Evolutionary conservation across 1,139 yeast species (phyloP).

Genomic region (Suhomyces bolitotheri): DNA sequence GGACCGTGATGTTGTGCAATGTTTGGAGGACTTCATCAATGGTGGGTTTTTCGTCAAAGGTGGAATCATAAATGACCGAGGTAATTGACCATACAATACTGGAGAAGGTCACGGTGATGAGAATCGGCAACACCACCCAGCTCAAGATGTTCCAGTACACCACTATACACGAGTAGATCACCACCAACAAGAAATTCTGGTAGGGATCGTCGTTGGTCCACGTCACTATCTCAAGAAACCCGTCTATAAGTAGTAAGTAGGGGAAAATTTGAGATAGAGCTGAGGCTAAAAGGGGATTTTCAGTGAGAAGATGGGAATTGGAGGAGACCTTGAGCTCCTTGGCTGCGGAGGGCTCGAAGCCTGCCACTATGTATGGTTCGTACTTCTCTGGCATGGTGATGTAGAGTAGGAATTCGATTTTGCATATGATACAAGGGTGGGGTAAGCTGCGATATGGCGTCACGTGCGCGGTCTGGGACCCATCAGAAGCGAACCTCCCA

Average conservation of each 20-base stretch:
- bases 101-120: conserved; percentile 37
- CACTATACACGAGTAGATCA: conserved; percentile 40
- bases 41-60: conserved; percentile 51
- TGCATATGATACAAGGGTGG: conserved; percentile 14
- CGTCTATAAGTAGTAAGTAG: conserved; percentile 46
- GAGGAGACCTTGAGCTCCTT: conserved; percentile 30
- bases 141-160: conserved; percentile 46
- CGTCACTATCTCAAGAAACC: conserved; percentile 46
- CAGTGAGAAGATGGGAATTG: conserved; percentile 34
- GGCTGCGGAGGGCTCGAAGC: conserved; percentile 42
- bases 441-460: no score
- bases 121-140: conserved; percentile 38
- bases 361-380: conserved; percentile 24
- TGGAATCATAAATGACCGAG: conserved; percentile 45
- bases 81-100: conserved; percentile 49
- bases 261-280: conserved; percentile 53
- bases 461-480: no score
- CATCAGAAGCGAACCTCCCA: no score
- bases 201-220: conserved; percentile 60
- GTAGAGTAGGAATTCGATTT: background rate
- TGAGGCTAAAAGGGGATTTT: conserved; percentile 48
- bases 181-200: conserved; percentile 47
- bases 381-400: conserved; percentile 16
- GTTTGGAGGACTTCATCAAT: conserved; percentile 57
- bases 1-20: conserved; percentile 48